Percentiles rank a stretch among this genome's conserved stretches.
Evolutionary conservation across 1,284 basidiomycete genomes (phyloP).

Genomic region (Ustilago esculenta): DNA sequence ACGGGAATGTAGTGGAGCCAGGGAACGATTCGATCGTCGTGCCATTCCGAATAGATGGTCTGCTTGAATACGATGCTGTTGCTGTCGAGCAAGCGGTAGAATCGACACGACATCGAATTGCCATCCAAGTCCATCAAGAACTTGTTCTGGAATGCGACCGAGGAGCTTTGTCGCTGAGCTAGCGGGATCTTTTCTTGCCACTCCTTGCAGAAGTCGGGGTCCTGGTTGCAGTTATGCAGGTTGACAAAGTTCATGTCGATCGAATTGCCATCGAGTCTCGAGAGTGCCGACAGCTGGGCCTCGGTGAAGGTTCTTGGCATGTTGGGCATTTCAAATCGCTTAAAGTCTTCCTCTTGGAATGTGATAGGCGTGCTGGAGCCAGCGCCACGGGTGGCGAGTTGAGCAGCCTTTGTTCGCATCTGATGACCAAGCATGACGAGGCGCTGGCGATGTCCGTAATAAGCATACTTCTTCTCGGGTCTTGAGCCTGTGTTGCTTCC

Average conservation of each 20-base stretch:
- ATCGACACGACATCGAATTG: constrained; percentile 36
- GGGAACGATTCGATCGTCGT: constrained; percentile 32
- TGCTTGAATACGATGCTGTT: constrained; percentile 43
- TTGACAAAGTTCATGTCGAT: constrained; percentile 27
- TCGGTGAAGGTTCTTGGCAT: constrained; percentile 14
- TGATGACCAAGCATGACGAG: constrained; percentile 24
- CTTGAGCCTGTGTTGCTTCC: constrained; percentile 22
- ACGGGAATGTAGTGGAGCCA: constrained; percentile 39
- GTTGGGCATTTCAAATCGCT: constrained; percentile 10
- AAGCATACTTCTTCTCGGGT: not conserved
- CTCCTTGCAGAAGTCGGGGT: constrained; percentile 11
- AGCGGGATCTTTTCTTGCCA: constrained; percentile 17
- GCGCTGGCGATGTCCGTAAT: constrained; percentile 17
- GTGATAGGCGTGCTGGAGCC: not conserved
- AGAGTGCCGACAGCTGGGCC: constrained; percentile 11
- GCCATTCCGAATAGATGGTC: constrained; percentile 34
- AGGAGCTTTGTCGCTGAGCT: not conserved
- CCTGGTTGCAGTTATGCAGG: constrained; percentile 4
- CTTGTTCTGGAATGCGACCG: constrained; percentile 20
- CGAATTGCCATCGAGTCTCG: constrained; percentile 5
- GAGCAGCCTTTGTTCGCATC: constrained; percentile 6
- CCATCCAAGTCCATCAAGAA: constrained; percentile 37
- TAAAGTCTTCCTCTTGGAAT: not conserved
- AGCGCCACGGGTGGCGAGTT: constrained; percentile 2
- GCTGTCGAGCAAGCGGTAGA: constrained; percentile 40